Percentiles rank a stretch among this genome's conserved stretches.
phyloP scores from a whole-genome alignment of 192 early-diverging fungal species.

The Coemansia sp. region DNA sequence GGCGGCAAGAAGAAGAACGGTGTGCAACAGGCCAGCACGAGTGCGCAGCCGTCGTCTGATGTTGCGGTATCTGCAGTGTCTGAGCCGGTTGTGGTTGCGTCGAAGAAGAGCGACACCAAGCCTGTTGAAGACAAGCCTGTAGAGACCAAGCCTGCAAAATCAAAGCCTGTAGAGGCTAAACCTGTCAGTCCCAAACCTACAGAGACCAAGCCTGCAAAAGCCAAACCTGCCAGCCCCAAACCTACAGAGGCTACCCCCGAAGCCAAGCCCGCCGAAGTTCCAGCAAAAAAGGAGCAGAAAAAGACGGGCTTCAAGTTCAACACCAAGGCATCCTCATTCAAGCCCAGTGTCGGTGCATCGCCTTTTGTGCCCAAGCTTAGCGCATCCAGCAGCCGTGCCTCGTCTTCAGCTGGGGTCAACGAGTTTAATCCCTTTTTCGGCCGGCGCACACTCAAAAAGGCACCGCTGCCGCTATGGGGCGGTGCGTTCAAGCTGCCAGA shows the following conservation, averaged over 20 bases:
- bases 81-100: neutral
- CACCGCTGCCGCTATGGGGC: conserved; percentile 35
- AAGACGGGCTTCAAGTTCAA: conserved; percentile 65
- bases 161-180: neutral
- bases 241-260: neutral
- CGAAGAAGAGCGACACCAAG: neutral
- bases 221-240: neutral
- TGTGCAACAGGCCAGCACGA: conserved; percentile 12
- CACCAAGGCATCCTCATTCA: conserved; percentile 72
- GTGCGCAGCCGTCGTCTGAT: conserved; percentile 6
- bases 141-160: neutral
- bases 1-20: conserved; percentile 55
- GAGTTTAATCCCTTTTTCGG: conserved; percentile 53
- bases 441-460: conserved; percentile 34
- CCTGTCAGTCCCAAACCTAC: neutral
- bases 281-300: conserved; percentile 15
- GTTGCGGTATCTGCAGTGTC: neutral
- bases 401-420: conserved; percentile 26
- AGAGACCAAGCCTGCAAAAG: neutral
- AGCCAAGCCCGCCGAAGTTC: neutral
- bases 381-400: conserved; percentile 36
- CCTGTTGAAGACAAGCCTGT: neutral
- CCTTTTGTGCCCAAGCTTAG: conserved; percentile 67
- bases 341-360: conserved; percentile 68
- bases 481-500: conserved; percentile 29